Base-by-base conservation (phyloP, 768 basidiomycete genomes). In the Phylloporus arenicola region DNA sequence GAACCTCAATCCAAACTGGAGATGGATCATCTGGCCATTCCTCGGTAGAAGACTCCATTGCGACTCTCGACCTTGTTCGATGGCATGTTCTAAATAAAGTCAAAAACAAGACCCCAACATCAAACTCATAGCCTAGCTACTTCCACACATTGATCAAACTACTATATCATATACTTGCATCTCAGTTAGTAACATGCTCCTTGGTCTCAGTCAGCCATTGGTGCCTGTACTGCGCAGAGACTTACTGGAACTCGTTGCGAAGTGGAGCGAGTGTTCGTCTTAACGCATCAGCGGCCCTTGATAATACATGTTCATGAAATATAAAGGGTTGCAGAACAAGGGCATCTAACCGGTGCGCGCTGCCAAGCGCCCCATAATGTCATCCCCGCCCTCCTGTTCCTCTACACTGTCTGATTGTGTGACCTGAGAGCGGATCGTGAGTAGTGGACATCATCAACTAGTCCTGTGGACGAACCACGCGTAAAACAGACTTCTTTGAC, bases 1-100 rank as follows among this genome's bases (percentile, higher is more conserved):
- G 84, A 14, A 78, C 78, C 54, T 75, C 78, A 50, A 97, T 99
- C 48, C 95, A 99, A 65, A 77, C 79, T 11, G 88, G 87, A 22
- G 88, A 77, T 27, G 81, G 80, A 7, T 76, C 79, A 12, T 74
- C 75, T 7, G 94, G 94, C 3, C 95, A 98, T 71, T 91, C 88
- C 43, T 92, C 92, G 0, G 73, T 89, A 1, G 93, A 94, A 67
- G 95, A 98, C 69, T 91, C 92, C 1, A 68, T 81, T 20, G 88
- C 92, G 1, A 91, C 95, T 2, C 75, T 98, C 35, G 87, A 98
- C 60, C 80, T 95, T 17, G 84, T 97, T 19, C 77, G 85, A 53
- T 92, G 86, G 84, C 81, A 84, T 67, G 71, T 94, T 43, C 65
- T 85, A 55, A 83, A 90, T 56, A 80, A 75, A 55, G 64, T 72